Conservation (phyloP, 768 basidiomycete species). For the Punctularia strigosozonata region DNA sequence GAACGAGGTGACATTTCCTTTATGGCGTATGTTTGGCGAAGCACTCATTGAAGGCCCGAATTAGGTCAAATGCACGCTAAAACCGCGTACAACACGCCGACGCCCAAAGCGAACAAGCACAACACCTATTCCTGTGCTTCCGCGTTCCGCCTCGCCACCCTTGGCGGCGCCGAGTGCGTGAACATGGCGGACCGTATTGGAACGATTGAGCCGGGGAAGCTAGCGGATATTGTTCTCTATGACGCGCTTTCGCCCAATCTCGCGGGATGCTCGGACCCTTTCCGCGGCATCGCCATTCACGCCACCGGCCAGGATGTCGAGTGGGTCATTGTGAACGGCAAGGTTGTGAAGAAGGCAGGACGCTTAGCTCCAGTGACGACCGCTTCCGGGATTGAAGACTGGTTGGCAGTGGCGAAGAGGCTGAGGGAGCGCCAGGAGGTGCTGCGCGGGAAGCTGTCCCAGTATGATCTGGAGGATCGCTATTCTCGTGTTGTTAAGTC, state of each 20-base stretch:
- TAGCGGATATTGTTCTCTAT: conserved; percentile 18
- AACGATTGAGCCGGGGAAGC: conserved; percentile 19
- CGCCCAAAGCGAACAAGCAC: conserved; percentile 3
- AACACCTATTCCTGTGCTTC: conserved; percentile 13
- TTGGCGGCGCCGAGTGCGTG: conserved; percentile 19
- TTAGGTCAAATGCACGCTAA: not conserved
- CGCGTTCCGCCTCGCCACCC: conserved; percentile 17
- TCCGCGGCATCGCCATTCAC: conserved; percentile 16
- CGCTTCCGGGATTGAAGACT: conserved; percentile 6
- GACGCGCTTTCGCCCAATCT: conserved; percentile 18
- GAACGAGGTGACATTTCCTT: conserved; percentile 10
- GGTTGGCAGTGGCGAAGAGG: conserved; percentile 15
- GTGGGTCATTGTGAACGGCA: conserved; percentile 18
- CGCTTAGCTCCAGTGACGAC: conserved; percentile 12
- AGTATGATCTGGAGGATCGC: conserved; percentile 11
- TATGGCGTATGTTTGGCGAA: not conserved
- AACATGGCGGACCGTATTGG: conserved; percentile 12
- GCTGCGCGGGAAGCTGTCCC: conserved; percentile 11
- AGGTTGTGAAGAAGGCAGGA: conserved; percentile 16
- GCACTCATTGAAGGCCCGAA: not conserved
- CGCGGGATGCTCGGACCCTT: conserved; percentile 14
- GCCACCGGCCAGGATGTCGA: conserved; percentile 19
- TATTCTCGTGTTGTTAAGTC: too few species aligned
- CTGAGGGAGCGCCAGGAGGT: conserved; percentile 11
- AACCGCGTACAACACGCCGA: conserved; percentile 8